Conservation (phyloP, 2,329 filamentous ascomycete genomes). For the Hypocreales sp. region DNA sequence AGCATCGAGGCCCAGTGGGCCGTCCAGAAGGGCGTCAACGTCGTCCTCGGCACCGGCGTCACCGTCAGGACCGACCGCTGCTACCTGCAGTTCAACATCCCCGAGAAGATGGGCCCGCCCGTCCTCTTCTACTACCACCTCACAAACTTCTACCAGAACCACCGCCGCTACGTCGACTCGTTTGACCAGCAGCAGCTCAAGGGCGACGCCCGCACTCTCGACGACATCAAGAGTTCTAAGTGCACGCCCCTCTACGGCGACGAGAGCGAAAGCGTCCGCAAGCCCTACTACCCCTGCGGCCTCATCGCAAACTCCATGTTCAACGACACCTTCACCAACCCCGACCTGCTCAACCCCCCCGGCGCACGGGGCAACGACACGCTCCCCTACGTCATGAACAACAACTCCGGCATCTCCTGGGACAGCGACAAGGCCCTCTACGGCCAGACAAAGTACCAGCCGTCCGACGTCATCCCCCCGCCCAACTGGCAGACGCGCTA, state of each 20-base stretch:
- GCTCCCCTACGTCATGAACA: conserved; percentile 58
- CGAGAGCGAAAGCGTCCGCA: conserved; percentile 23
- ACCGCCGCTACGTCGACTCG: conserved; percentile 87
- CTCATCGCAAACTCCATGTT: conserved; percentile 94
- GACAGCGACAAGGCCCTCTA: conserved; percentile 68
- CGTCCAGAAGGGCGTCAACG: conserved; percentile 20
- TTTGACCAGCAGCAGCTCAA: conserved; percentile 70
- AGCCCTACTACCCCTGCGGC: conserved; percentile 85
- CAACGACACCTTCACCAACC: conserved; percentile 73
- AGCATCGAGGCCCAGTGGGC: conserved; percentile 25
- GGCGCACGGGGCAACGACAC: conserved; percentile 13
- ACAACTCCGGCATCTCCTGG: conserved; percentile 79
- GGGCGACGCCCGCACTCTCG: conserved; percentile 46
- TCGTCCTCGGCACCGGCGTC: conserved; percentile 23
- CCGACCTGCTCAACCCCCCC: conserved; percentile 40
- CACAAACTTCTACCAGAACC: conserved; percentile 98
- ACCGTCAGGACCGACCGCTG: conserved; percentile 38
- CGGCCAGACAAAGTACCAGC: conserved; percentile 49
- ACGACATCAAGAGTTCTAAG: conserved; percentile 48
- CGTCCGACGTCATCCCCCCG: conserved; percentile 56
- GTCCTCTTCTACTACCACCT: conserved; percentile 91
- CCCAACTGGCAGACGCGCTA: conserved; percentile 71
- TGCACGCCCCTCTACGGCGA: conserved; percentile 59
- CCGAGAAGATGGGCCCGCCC: conserved; percentile 62
- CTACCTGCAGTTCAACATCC: conserved; percentile 62